Base-by-base conservation (phyloP, 257 asterid species). In the Lantana camara region DNA sequence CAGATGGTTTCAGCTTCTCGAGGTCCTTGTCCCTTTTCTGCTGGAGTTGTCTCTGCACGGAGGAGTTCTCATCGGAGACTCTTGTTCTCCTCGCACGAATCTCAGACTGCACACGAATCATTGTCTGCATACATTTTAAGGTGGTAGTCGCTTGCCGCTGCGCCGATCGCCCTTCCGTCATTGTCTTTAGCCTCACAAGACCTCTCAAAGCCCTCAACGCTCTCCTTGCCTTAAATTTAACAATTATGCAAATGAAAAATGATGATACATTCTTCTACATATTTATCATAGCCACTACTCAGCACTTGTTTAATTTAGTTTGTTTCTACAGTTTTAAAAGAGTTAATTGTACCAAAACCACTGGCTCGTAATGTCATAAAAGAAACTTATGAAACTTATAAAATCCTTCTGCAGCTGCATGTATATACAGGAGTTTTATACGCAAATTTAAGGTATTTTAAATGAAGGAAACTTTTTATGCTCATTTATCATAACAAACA, bases 181-280 rank as follows among this genome's bases (percentile, higher is more conserved):
- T 30, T 34, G 83, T 64, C 63, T 81, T 90, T 66, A 93, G 86
- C 83, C 99, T 81, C 71, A 69, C 86, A 52, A 85, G 82, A 52
- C 97, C 97, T 79, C 81, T 82, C 74, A 85, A 45, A 23, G 95
- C 96, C 73, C 81, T 80, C 79, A 84, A 78, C 8, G 89, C 91
- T 68, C 95, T 85, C 82, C 95, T 79, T 30, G 95, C 95, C 99
- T 93, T 58, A 65, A 57, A 54, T 34, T 6, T 34, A 23, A 50
- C 64, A 49, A n/a, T n/a, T n/a, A n/a, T n/a, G n/a, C n/a, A n/a
- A n/a, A n/a, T n/a, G 45, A 63, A 59, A 20, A 47, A 41, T 40
- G 15, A 62, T 20, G 11, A 59, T 15, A n/a, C 15, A 13, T 27
- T 16, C 16, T 29, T 27, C 51, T 21, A 45, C 35, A 38, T 38